Evolutionary conservation across 208 protist species (phyloP).

Genomic region (Willaertia magna): DNA sequence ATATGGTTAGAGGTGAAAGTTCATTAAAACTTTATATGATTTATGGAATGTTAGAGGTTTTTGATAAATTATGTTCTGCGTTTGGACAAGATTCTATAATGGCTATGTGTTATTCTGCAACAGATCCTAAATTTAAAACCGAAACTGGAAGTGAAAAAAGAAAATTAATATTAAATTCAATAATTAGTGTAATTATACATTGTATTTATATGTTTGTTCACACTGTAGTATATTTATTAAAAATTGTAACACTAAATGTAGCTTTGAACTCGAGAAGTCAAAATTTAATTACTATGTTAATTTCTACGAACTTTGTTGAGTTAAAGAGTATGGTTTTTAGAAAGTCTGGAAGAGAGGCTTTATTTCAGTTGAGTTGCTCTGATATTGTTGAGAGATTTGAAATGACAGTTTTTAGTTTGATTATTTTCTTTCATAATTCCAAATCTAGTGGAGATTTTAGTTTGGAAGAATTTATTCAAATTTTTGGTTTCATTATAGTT

Average conservation of each 20-base stretch:
- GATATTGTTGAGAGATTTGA: constrained; percentile 74
- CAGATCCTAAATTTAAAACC: background rate
- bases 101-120: constrained; percentile 43
- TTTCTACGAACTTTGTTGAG: constrained; percentile 78
- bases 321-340: constrained; percentile 77
- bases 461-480: background rate
- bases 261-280: constrained; percentile 72
- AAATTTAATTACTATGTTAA: constrained; percentile 67
- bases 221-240: constrained; percentile 52
- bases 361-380: constrained; percentile 57
- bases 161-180: background rate
- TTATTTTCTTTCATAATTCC: constrained; percentile 52
- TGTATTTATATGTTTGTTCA: constrained; percentile 36
- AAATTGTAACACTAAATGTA: constrained; percentile 79
- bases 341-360: constrained; percentile 55
- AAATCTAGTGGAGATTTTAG: background rate
- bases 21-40: constrained; percentile 84
- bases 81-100: constrained; percentile 74
- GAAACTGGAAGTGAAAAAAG: background rate
- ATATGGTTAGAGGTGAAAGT: constrained; percentile 60
- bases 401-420: constrained; percentile 53
- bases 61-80: constrained; percentile 71
- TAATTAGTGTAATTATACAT: background rate
- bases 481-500: background rate
- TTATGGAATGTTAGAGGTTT: constrained; percentile 71